Evolutionary conservation across 352 stramenopile genomes (phyloP).

Genomic region (Pythium folliculosum): DNA sequence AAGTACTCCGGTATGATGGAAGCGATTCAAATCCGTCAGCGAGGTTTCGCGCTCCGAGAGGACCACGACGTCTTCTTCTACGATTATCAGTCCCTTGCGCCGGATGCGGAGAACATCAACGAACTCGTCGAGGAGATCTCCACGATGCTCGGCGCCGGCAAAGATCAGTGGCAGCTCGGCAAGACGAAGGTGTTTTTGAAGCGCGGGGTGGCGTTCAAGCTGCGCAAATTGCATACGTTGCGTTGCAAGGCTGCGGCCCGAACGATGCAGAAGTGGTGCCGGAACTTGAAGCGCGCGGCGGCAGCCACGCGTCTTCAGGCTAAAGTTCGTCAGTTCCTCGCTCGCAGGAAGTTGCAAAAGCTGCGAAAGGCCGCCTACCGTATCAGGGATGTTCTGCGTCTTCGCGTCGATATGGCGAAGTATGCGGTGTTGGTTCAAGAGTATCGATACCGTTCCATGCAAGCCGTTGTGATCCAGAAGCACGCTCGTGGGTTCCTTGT

Average conservation of each 20-base stretch:
- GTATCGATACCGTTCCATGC: slow-evolving; percentile 48
- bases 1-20: slow-evolving; percentile 94
- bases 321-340: slow-evolving; percentile 68
- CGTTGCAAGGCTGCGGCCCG: slow-evolving; percentile 82
- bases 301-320: slow-evolving; percentile 72
- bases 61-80: slow-evolving; percentile 92
- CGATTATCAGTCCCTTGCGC: slow-evolving; percentile 84
- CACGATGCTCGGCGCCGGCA: slow-evolving; percentile 79
- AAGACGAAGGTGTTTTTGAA: slow-evolving; percentile 91
- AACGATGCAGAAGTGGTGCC: slow-evolving; percentile 82
- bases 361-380: slow-evolving; percentile 63
- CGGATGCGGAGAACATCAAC: slow-evolving; percentile 81
- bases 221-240: slow-evolving; percentile 79
- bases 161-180: slow-evolving; percentile 89
- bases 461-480: slow-evolving; percentile 76
- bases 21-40: slow-evolving; percentile 89
- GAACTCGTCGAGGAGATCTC: slow-evolving; percentile 87
- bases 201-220: slow-evolving; percentile 73
- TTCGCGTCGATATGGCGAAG: slow-evolving; percentile 62
- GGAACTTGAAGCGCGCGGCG: slow-evolving; percentile 63
- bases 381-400: slow-evolving; percentile 58
- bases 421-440: slow-evolving; percentile 57
- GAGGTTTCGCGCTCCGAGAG: slow-evolving; percentile 84
- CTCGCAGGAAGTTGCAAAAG: slow-evolving; percentile 48
- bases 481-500: slow-evolving; percentile 69